These are phyloP conservation scores for Salix viminalis DNA, from an alignment of 345 rosid genomes.

Conservation along the genomic window DNA sequence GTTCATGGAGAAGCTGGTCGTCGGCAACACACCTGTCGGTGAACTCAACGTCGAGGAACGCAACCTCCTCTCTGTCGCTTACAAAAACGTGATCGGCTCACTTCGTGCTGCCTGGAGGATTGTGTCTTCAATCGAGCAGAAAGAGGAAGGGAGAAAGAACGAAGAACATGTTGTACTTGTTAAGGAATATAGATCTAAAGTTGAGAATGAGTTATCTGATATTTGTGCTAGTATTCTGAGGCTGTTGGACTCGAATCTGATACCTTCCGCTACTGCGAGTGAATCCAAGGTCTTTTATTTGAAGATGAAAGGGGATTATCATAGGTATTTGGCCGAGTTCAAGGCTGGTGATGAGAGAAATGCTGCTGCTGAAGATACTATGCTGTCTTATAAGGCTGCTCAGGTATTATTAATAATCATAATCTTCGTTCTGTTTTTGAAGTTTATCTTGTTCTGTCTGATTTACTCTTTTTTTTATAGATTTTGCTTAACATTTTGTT, in stretches of 20 bases:
- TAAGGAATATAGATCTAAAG: constrained; percentile 90
- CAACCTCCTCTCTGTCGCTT: constrained; percentile 90
- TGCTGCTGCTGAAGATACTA: constrained; percentile 91
- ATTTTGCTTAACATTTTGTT: not conserved
- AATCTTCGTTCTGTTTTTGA: not conserved
- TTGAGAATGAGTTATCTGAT: constrained; percentile 71
- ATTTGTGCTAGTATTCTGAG: constrained; percentile 69
- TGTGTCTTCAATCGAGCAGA: constrained; percentile 91
- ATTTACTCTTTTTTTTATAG: not conserved
- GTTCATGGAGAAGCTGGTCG: constrained; percentile 87
- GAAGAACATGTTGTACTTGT: constrained; percentile 87
- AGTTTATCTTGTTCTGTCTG: not conserved
- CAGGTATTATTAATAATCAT: constrained; percentile 43
- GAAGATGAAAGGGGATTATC: constrained; percentile 98
- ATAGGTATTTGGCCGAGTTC: constrained; percentile 90
- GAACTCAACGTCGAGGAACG: constrained; percentile 95
- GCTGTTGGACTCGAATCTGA: constrained; percentile 61
- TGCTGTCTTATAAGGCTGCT: constrained; percentile 88
- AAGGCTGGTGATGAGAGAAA: constrained; percentile 85
- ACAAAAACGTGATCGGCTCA: constrained; percentile 97
- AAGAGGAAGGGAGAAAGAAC: constrained; percentile 88
- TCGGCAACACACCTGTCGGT: constrained; percentile 63
- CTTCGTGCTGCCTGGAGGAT: constrained; percentile 98
- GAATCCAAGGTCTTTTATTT: constrained; percentile 87
- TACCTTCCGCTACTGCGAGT: constrained; percentile 68